Percentiles rank a stretch among this genome's conserved stretches.
Conservation (phyloP, 2,329 filamentous ascomycete genomes). For the Delphinella strobiligena region DNA sequence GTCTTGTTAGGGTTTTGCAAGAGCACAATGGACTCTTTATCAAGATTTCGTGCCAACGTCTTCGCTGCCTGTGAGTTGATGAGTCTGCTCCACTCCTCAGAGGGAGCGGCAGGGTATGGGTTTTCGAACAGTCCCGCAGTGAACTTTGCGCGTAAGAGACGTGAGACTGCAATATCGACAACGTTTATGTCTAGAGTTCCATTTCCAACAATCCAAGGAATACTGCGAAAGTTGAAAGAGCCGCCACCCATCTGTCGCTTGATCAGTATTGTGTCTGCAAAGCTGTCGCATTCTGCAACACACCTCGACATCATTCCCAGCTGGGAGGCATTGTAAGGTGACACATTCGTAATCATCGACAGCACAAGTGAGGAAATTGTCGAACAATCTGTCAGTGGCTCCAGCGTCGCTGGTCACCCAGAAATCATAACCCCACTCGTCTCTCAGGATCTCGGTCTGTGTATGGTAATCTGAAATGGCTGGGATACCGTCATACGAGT, state of each 20-base stretch:
- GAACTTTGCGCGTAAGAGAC: constrained; percentile 57
- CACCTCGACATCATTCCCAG: constrained; percentile 56
- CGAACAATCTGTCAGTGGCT: constrained; percentile 56
- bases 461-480: constrained; percentile 52
- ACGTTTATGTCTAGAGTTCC: constrained; percentile 47
- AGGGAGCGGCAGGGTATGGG: constrained; percentile 48
- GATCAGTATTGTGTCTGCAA: not conserved
- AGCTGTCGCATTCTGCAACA: not conserved
- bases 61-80: constrained; percentile 51
- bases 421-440: constrained; percentile 61
- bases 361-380: constrained; percentile 51
- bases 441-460: constrained; percentile 55
- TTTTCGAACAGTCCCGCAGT: constrained; percentile 59
- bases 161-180: constrained; percentile 55
- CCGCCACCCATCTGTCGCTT: constrained; percentile 43
- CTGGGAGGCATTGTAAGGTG: constrained; percentile 49
- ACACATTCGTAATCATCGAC: constrained; percentile 50
- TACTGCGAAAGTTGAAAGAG: constrained; percentile 56
- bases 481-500: constrained; percentile 60
- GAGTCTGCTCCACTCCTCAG: constrained; percentile 42
- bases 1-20: constrained; percentile 58
- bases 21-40: constrained; percentile 58
- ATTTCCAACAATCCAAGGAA: constrained; percentile 50
- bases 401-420: constrained; percentile 57
- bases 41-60: constrained; percentile 50